Percentiles rank a stretch among this genome's conserved stretches.
Evolutionary conservation across 1,139 yeast species (phyloP).

Genomic region (Candida sojae): DNA sequence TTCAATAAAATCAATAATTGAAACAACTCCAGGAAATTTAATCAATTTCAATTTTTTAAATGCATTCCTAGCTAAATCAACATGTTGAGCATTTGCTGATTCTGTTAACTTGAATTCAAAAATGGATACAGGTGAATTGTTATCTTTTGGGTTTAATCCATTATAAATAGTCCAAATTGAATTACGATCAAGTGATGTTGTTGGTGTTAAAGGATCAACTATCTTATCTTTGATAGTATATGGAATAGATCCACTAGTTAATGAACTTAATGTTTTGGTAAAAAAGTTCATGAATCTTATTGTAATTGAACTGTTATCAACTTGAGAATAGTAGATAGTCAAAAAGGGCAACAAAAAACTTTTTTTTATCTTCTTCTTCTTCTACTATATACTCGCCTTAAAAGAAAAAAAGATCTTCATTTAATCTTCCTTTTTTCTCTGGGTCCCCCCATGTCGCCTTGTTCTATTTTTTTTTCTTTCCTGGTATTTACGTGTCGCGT

Average conservation of each 20-base stretch:
- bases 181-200: slow-evolving; percentile 16
- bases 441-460: no score
- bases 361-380: no score
- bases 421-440: no score
- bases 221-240: slow-evolving; percentile 53
- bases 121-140: slow-evolving; percentile 48
- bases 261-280: slow-evolving; percentile 54
- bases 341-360: no score
- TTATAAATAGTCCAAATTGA: slow-evolving; percentile 52
- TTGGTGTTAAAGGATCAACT: slow-evolving; percentile 20
- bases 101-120: slow-evolving; percentile 61
- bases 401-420: no score
- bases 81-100: slow-evolving; percentile 29
- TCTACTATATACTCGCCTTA: no score
- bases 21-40: slow-evolving; percentile 77
- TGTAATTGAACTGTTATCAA: no score
- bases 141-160: slow-evolving; percentile 47
- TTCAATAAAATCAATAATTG: slow-evolving; percentile 70
- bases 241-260: slow-evolving; percentile 59
- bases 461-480: no score
- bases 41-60: slow-evolving; percentile 65
- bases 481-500: no score
- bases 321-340: no score
- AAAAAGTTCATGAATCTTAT: slow-evolving; percentile 54
- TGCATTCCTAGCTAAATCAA: slow-evolving; percentile 59